A percentile compares a stretch with the other conserved stretches of the same genome.
These are phyloP conservation scores for Zizania palustris DNA, from an alignment of 202 grass and related monocot species.

Conservation along the genomic window DNA sequence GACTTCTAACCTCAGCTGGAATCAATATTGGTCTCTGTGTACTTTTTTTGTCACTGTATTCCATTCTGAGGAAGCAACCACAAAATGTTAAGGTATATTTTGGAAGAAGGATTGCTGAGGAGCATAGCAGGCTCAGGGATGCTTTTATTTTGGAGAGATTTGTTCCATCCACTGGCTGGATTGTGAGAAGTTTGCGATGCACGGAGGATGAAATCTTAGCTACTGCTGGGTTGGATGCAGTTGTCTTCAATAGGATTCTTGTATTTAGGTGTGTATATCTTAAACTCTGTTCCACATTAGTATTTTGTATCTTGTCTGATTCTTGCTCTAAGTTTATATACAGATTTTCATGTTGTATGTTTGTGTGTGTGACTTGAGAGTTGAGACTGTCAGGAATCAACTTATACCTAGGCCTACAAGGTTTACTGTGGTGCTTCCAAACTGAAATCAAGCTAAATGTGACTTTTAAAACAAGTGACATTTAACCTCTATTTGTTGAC, in stretches of 20 bases:
- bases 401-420: constrained; percentile 9
- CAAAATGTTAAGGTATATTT: constrained; percentile 88
- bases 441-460: neutral
- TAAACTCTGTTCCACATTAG: neutral
- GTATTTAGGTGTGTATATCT: constrained; percentile 72
- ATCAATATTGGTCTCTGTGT: constrained; percentile 82
- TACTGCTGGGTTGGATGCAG: constrained; percentile 81
- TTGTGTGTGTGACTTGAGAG: neutral
- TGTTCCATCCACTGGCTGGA: constrained; percentile 77
- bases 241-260: constrained; percentile 81
- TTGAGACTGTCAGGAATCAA: neutral
- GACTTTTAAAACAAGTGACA: neutral
- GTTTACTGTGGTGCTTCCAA: neutral
- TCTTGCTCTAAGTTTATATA: neutral
- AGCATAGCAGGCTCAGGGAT: constrained; percentile 57
- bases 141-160: constrained; percentile 82
- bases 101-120: constrained; percentile 68
- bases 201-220: constrained; percentile 78
- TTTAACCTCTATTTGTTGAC: constrained; percentile 25
- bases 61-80: constrained; percentile 85
- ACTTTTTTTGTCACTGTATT: constrained; percentile 83
- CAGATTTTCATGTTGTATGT: neutral
- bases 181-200: constrained; percentile 75
- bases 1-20: constrained; percentile 81
- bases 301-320: no score